phyloP scores from a whole-genome alignment of 371 early-diverging fungal species.

The Capillidium rhysosporum region DNA sequence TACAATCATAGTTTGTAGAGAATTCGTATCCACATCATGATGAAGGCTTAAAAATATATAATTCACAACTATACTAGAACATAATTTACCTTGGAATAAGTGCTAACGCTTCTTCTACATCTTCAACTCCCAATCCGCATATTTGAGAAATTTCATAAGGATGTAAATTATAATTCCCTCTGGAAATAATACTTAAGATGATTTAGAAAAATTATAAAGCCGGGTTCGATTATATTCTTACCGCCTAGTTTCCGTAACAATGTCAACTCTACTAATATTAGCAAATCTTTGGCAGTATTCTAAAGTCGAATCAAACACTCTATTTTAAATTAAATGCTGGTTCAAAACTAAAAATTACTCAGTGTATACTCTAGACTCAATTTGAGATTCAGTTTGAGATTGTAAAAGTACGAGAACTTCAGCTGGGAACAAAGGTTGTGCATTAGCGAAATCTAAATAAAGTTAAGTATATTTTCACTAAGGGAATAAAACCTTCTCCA shows the following conservation, averaged over 20 bases:
- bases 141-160: constrained; percentile 3
- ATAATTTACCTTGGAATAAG: neutral
- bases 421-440: neutral
- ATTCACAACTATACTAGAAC: neutral
- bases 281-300: neutral
- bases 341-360: neutral
- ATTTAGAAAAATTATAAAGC: neutral
- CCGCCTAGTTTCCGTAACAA: neutral
- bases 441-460: neutral
- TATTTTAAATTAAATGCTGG: neutral
- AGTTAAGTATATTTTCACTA: no score
- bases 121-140: neutral
- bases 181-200: neutral
- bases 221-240: neutral
- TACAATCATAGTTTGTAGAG: neutral
- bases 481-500: no score
- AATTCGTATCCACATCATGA: neutral
- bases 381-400: neutral
- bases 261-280: neutral
- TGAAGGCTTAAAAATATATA: neutral
- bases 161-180: neutral
- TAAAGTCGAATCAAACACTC: neutral
- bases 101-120: neutral
- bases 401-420: neutral
- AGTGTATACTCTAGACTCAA: neutral